Evolutionary conservation across 2,329 filamentous ascomycete genomes (phyloP).

Genomic region (Penicillium italicum): DNA sequence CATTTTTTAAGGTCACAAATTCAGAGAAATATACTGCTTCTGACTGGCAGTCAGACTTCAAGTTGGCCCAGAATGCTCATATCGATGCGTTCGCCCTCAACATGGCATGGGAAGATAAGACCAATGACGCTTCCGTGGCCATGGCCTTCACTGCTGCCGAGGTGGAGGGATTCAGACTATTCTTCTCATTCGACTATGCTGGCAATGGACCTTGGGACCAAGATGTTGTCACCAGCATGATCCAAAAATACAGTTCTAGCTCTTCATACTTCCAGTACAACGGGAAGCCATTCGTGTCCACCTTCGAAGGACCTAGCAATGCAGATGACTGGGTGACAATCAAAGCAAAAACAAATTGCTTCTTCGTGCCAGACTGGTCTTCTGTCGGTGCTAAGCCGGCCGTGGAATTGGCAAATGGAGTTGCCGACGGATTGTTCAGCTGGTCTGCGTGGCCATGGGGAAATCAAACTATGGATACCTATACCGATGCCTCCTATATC

Average conservation of each 20-base stretch:
- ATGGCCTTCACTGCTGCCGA: neutral
- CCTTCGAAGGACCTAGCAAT: constrained; percentile 44
- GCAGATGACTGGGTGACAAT: constrained; percentile 40
- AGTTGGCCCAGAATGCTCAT: constrained; percentile 31
- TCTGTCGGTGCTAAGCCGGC: neutral
- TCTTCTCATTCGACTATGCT: constrained; percentile 40
- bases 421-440: neutral
- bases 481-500: neutral
- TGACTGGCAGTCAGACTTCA: constrained; percentile 34
- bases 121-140: neutral
- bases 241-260: constrained; percentile 27
- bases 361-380: constrained; percentile 49
- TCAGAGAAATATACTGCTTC: constrained; percentile 19
- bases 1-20: constrained; percentile 16
- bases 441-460: neutral
- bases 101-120: constrained; percentile 11
- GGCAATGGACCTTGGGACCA: constrained; percentile 32
- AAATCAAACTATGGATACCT: neutral
- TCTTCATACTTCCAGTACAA: constrained; percentile 28
- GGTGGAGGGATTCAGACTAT: constrained; percentile 28
- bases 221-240: constrained; percentile 23
- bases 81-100: constrained; percentile 42
- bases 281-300: constrained; percentile 38
- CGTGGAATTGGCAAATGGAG: neutral
- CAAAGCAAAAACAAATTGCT: constrained; percentile 40